A percentile compares a stretch with the other conserved stretches of the same genome.
Conservation (phyloP, 768 basidiomycete species). For the Mycena galericulata region DNA sequence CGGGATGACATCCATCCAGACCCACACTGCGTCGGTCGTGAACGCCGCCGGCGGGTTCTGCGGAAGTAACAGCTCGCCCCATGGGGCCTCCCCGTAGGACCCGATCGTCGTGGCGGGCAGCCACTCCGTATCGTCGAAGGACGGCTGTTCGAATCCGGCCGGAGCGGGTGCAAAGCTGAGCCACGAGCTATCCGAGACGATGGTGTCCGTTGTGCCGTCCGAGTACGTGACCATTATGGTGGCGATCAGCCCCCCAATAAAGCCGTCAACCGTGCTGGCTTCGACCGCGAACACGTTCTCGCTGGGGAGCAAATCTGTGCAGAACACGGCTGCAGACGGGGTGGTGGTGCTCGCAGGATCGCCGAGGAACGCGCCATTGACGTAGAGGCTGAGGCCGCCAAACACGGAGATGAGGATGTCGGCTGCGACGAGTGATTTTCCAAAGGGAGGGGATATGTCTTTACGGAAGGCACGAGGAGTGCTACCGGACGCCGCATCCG, state of each 20-base stretch:
- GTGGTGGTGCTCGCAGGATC: background rate
- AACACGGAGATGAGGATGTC: background rate
- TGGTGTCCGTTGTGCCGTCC: constrained; percentile 3
- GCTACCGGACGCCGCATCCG: background rate
- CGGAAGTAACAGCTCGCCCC: background rate
- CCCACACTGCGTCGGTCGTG: background rate
- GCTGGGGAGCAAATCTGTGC: background rate
- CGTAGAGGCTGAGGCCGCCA: background rate
- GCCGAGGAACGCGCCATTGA: constrained; percentile 4
- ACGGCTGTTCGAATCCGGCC: background rate
- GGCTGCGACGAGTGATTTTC: background rate
- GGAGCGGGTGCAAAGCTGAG: background rate
- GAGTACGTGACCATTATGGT: constrained; percentile 12
- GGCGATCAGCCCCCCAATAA: background rate
- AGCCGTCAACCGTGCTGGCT: background rate
- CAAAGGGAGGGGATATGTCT: background rate
- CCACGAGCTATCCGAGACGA: constrained; percentile 1
- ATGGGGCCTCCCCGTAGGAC: background rate
- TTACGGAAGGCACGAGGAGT: background rate
- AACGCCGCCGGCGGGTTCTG: background rate
- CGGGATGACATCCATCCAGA: background rate
- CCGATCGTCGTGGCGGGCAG: background rate
- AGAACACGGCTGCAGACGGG: background rate
- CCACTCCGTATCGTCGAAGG: constrained; percentile 12
- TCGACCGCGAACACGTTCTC: constrained; percentile 9